Conservation (phyloP, 306 rosid species). For the Trifolium subterraneum region DNA sequence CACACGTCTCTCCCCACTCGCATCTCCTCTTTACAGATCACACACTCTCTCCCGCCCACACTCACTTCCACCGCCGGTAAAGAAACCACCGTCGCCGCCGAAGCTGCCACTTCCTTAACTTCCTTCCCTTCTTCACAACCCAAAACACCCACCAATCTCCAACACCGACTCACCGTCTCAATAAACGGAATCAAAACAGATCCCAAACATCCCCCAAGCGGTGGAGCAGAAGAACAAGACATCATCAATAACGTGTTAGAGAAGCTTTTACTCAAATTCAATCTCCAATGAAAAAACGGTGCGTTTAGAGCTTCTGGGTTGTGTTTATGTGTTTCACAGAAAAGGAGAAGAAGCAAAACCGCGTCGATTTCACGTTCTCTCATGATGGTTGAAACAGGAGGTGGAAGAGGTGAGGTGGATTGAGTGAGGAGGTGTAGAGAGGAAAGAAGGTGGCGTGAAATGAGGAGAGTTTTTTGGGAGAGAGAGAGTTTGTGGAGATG, state of each 20-base stretch:
- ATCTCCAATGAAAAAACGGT: constrained; percentile 62
- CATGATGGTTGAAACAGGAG: constrained; percentile 38
- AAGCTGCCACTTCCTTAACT: constrained; percentile 59
- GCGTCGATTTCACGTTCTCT: constrained; percentile 67
- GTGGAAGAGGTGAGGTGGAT: constrained; percentile 10
- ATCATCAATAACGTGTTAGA: constrained; percentile 45
- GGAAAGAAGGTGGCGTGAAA: constrained; percentile 77
- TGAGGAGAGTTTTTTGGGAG: constrained; percentile 65
- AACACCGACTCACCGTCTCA: constrained; percentile 63
- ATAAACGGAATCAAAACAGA: constrained; percentile 60
- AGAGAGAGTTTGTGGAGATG: constrained; percentile 77
- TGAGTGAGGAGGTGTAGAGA: constrained; percentile 71
- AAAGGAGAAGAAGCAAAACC: constrained; percentile 66
- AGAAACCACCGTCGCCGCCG: constrained; percentile 57
- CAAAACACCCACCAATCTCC: constrained; percentile 57
- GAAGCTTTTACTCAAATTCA: constrained; percentile 38
- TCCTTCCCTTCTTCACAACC: constrained; percentile 27
- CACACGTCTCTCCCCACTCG: constrained; percentile 72
- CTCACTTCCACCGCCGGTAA: constrained; percentile 63
- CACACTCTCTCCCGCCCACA: constrained; percentile 67
- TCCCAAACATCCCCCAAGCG: constrained; percentile 48
- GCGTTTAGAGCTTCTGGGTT: constrained; percentile 55
- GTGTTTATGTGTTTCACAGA: constrained; percentile 79
- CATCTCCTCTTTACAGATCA: constrained; percentile 87
- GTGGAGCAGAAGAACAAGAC: constrained; percentile 33